Percentiles rank a stretch among this genome's conserved stretches.
Conservation (phyloP, 2,329 filamentous ascomycete species). For the Trichoderma koningii region DNA sequence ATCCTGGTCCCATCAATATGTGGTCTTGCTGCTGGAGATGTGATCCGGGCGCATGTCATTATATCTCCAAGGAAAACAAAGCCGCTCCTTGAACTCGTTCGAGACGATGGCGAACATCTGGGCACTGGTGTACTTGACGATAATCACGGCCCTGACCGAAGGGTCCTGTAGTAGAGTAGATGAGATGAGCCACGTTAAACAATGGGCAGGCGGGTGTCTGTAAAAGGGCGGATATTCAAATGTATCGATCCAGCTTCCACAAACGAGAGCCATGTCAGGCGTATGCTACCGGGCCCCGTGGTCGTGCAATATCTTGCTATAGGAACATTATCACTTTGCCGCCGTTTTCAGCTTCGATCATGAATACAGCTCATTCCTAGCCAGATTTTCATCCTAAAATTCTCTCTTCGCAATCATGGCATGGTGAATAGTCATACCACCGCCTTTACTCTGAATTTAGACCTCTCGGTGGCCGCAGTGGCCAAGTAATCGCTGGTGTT, state of each 20-base stretch:
- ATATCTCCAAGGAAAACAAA: constrained; percentile 30
- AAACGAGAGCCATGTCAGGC: background rate
- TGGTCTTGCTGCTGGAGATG: constrained; percentile 37
- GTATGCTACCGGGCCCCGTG: background rate
- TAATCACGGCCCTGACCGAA: background rate
- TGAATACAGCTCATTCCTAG: too few relatives aligned
- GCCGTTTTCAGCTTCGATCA: too few relatives aligned
- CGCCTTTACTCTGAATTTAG: too few relatives aligned
- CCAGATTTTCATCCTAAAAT: too few relatives aligned
- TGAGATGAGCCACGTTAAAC: background rate
- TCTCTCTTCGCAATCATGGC: too few relatives aligned
- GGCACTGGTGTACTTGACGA: background rate
- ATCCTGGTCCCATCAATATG: constrained; percentile 34
- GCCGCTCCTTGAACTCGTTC: background rate
- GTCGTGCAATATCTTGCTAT: too few relatives aligned
- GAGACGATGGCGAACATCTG: background rate
- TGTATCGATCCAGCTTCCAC: background rate
- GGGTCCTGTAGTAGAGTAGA: too few relatives aligned
- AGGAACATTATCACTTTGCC: too few relatives aligned
- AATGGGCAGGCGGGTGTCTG: background rate
- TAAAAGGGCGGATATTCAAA: background rate
- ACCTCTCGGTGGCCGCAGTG: too few relatives aligned
- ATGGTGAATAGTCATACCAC: too few relatives aligned
- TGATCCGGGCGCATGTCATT: constrained; percentile 37
- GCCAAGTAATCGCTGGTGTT: too few relatives aligned